Conservation (phyloP, 2,329 filamentous ascomycete species). For the Aciculosporium take region DNA sequence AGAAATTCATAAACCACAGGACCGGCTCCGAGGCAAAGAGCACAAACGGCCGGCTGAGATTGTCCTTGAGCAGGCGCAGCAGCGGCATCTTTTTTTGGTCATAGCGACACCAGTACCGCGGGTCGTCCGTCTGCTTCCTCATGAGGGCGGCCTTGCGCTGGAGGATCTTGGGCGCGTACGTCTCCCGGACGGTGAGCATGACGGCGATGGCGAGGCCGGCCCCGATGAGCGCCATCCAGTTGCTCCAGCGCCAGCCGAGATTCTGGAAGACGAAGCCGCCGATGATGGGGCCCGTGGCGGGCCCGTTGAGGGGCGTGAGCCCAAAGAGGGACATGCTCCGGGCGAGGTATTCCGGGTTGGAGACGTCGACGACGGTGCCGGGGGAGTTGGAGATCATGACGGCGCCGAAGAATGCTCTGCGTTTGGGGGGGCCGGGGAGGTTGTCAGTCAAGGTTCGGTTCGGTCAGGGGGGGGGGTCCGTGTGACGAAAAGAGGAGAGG, state of each 20-base stretch:
- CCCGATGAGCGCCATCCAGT: constrained; percentile 67
- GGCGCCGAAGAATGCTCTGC: constrained; percentile 40
- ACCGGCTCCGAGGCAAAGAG: constrained; percentile 75
- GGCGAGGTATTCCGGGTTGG: constrained; percentile 64
- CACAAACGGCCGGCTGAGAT: constrained; percentile 62
- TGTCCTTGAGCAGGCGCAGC: constrained; percentile 54
- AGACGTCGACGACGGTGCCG: constrained; percentile 70
- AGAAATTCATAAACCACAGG: constrained; percentile 51
- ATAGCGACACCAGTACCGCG: constrained; percentile 66
- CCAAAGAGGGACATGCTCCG: constrained; percentile 59
- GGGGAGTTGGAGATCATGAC: constrained; percentile 75
- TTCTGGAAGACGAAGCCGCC: constrained; percentile 61
- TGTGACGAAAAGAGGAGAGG: neutral
- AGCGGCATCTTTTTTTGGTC: constrained; percentile 56
- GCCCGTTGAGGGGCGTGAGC: constrained; percentile 74
- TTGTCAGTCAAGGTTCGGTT: too few species aligned
- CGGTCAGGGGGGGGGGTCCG: too few species aligned
- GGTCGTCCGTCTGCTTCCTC: constrained; percentile 55
- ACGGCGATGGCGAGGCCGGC: constrained; percentile 45
- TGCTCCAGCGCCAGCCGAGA: constrained; percentile 78
- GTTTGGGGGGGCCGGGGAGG: neutral
- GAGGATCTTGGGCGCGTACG: constrained; percentile 59
- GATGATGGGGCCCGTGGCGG: constrained; percentile 31
- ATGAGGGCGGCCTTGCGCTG: constrained; percentile 48
- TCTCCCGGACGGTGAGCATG: constrained; percentile 53